Conservation (phyloP, 345 rosid genomes). For the Draba incana region DNA sequence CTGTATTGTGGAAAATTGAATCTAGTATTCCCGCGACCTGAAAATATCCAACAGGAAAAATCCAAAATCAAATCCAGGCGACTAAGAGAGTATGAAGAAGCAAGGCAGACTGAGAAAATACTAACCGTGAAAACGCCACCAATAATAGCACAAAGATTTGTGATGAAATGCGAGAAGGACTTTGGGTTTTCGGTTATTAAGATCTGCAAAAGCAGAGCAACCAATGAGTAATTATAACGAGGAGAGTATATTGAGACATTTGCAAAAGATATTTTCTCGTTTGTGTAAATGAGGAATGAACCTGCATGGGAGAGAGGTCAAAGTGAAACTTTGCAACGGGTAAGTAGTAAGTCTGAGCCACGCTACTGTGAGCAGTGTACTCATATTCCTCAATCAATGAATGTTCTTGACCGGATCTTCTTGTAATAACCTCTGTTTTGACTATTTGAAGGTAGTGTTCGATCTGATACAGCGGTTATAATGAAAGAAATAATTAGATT, state of each 20-base stretch:
- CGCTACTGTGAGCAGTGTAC: constrained; percentile 94
- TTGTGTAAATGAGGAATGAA: constrained; percentile 29
- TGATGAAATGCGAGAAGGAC: constrained; percentile 93
- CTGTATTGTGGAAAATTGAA: constrained; percentile 76
- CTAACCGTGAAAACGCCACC: constrained; percentile 98
- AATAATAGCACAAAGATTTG: constrained; percentile 92
- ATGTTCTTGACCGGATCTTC: constrained; percentile 46
- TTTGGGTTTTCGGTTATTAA: constrained; percentile 72
- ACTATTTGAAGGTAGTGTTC: constrained; percentile 97
- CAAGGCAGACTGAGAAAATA: constrained; percentile 21
- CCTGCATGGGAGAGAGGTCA: constrained; percentile 99
- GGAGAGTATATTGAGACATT: constrained; percentile 8
- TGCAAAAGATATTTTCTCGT: not conserved
- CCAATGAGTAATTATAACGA: constrained; percentile 18
- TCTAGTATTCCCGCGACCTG: constrained; percentile 99
- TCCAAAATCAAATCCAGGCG: constrained; percentile 1
- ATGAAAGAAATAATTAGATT: not conserved
- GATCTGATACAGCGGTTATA: constrained; percentile 51
- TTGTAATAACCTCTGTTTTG: constrained; percentile 78
- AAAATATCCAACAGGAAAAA: constrained; percentile 19
- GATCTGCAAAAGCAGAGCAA: constrained; percentile 57
- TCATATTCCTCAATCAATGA: constrained; percentile 80
- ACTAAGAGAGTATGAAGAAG: not conserved
- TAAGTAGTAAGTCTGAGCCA: constrained; percentile 63
- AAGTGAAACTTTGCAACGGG: constrained; percentile 87